Evolutionary conservation across 139 green algal species (phyloP).

Genomic region (Tetratostichococcus sp.): DNA sequence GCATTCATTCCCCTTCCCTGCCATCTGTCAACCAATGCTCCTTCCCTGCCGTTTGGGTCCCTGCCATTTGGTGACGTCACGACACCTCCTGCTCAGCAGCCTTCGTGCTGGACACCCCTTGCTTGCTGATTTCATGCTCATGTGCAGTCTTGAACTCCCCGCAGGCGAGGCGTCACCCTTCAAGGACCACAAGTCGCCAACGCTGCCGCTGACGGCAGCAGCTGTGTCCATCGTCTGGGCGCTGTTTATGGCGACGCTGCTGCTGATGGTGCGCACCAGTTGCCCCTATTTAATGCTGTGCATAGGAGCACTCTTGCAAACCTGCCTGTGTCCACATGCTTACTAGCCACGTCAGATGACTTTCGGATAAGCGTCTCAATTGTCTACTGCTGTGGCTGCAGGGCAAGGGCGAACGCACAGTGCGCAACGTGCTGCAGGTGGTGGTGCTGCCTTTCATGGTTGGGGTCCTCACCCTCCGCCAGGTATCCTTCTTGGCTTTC

Average conservation of each 20-base stretch:
- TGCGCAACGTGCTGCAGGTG: constrained; percentile 8
- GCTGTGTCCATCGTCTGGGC: not conserved
- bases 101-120: no score
- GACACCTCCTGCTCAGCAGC: no score
- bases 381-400: not conserved
- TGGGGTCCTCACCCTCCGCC: constrained; percentile 36
- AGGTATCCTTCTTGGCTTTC: no score
- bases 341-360: no score
- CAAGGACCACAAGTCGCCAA: constrained; percentile 3
- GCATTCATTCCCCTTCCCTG: no score
- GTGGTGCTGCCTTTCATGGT: constrained; percentile 50
- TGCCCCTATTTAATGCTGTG: not conserved
- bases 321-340: no score
- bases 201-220: constrained; percentile 15
- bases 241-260: not conserved
- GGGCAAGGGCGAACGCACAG: not conserved
- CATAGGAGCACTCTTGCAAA: no score
- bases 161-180: not conserved
- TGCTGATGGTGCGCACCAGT: not conserved
- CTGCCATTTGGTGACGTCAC: not conserved
- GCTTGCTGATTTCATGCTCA: not conserved
- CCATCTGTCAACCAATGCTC: no score
- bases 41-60: no score
- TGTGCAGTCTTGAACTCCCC: not conserved
- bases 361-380: no score